Conservation (phyloP, 176 grass and related monocot species). For the Guadua angustifolia region DNA sequence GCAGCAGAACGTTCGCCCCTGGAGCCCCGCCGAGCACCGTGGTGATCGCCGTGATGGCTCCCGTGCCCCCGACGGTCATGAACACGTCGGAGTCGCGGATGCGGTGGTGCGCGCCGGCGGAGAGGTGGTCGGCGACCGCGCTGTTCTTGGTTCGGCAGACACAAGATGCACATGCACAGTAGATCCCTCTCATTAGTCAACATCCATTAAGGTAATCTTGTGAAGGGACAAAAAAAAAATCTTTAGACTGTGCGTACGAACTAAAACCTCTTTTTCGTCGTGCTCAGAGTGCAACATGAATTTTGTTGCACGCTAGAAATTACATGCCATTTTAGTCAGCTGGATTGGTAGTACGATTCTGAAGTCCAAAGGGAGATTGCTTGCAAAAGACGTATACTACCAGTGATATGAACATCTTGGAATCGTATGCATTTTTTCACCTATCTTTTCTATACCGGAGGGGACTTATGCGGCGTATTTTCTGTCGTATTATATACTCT, state of each 20-base stretch:
- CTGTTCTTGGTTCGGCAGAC: constrained; percentile 45
- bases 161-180: not conserved
- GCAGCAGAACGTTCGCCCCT: constrained; percentile 68
- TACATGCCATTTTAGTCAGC: not conserved
- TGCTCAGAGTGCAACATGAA: not conserved
- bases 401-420: too few relatives aligned
- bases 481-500: too few relatives aligned
- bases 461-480: not conserved
- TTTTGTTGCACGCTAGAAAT: too few relatives aligned
- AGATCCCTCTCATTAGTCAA: not conserved
- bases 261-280: not conserved
- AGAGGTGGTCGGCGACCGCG: constrained; percentile 67
- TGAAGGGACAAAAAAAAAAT: not conserved
- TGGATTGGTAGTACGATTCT: not conserved
- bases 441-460: not conserved
- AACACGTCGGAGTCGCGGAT: constrained; percentile 61
- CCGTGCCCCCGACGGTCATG: constrained; percentile 68
- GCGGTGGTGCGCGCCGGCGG: constrained; percentile 45
- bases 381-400: too few relatives aligned
- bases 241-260: not conserved
- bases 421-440: not conserved
- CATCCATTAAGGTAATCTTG: not conserved
- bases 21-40: constrained; percentile 69
- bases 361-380: not conserved
- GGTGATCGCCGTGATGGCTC: constrained; percentile 63